Evolutionary conservation across 2,329 filamentous ascomycete genomes (phyloP).

Genomic region (Annulohypoxylon truncatum): DNA sequence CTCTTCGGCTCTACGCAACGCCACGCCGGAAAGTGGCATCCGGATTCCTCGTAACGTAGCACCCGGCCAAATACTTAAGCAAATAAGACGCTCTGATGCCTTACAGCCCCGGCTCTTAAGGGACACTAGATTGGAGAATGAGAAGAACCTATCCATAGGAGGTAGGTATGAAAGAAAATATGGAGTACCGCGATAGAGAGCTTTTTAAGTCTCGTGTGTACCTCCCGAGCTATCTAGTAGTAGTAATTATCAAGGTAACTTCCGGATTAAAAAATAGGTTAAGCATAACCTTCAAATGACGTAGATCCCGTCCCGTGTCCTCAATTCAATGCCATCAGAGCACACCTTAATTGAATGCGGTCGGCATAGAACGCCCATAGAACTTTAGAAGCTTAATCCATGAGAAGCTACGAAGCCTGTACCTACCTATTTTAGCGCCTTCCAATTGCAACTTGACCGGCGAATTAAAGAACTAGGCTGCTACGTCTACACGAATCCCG

Average conservation of each 20-base stretch:
- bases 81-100: slow-evolving; percentile 11
- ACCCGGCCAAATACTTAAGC: slow-evolving; percentile 18
- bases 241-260: not conserved
- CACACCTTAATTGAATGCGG: not conserved
- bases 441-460: slow-evolving; percentile 3
- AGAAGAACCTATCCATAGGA: not conserved
- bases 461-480: not conserved
- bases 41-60: slow-evolving; percentile 29
- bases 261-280: not conserved
- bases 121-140: not conserved
- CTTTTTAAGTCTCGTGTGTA: not conserved
- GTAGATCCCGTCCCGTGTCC: slow-evolving; percentile 1
- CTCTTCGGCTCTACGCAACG: slow-evolving; percentile 27
- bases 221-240: too few relatives aligned
- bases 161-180: not conserved
- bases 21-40: slow-evolving; percentile 28
- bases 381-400: not conserved
- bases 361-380: not conserved
- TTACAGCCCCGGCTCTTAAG: slow-evolving; percentile 1
- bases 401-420: slow-evolving; percentile 9
- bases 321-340: not conserved
- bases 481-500: slow-evolving; percentile 14
- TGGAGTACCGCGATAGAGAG: not conserved
- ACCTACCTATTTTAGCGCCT: slow-evolving; percentile 31
- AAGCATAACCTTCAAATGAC: not conserved